Evolutionary conservation across 2,329 filamentous ascomycete genomes (phyloP), one percentile per base, ranked within the genome.

Genomic region (Parastagonospora avenae): DNA sequence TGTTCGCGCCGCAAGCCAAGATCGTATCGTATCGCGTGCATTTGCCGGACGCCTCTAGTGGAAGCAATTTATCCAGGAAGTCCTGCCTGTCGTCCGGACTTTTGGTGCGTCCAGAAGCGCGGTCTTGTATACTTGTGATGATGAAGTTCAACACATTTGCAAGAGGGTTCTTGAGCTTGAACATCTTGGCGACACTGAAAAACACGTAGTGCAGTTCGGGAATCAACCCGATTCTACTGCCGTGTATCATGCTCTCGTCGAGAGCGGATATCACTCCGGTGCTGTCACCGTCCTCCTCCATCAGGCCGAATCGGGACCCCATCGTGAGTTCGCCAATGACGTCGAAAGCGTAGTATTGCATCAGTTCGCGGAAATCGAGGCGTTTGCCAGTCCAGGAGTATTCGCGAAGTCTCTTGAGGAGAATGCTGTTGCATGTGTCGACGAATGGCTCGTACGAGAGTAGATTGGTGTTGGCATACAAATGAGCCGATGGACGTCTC

Each of bases 281-380:
- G 14, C 48, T 54, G 46, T 58, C 57, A 7, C 52, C 52, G 15
- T 19, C 44, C 7, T 55, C 49, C 40, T 60, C 57, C 50, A 57
- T 60, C 4, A 57, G 43, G 4, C 57, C 57, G 28, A 60, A 57
- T 9, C 49, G 35, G 12, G 54, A 33, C 67, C 68, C 66, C 35
- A 76, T 77, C 0, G 78, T 81, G 14, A 84, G 79, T 32, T 78
- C 73, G 0, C 79, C 80, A 28, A 84, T 81, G 1, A 82, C 79
- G 42, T 82, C 78, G 36, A 80, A 80, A 0, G 77, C 78, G 47
- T 77, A 81, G 53, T 70, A 80, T 52, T 80, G 78, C 27, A 80
- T 64, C 74, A 75, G 79, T 41, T 75, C 67, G 4, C 61, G 59
- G 35, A 80, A 54, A 52, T 83, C 71, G 2, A 82, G 55, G 0